Percentiles rank a stretch among this genome's conserved stretches.
These are phyloP conservation scores for Phialemonium atrogriseum DNA, from an alignment of 2,329 filamentous ascomycete species.

Conservation along the genomic window DNA sequence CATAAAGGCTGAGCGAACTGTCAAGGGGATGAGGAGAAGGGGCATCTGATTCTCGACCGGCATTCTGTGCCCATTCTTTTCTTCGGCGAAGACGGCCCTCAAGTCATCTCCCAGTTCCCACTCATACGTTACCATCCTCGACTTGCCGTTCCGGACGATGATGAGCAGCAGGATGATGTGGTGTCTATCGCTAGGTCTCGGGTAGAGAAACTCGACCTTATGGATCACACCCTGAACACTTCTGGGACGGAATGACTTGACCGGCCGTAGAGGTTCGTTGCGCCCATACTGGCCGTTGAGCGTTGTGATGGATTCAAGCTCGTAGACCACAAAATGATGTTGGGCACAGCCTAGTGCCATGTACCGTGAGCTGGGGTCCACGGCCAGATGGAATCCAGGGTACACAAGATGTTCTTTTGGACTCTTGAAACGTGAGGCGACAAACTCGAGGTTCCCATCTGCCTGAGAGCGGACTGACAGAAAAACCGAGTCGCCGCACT, in stretches of 20 bases:
- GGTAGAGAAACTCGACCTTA: slow-evolving; percentile 79
- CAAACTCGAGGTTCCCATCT: slow-evolving; percentile 48
- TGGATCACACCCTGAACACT: slow-evolving; percentile 65
- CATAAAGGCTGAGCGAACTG: slow-evolving; percentile 62
- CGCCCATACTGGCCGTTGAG: slow-evolving; percentile 41
- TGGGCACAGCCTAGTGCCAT: slow-evolving; percentile 64
- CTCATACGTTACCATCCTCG: slow-evolving; percentile 49
- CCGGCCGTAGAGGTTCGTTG: slow-evolving; percentile 43
- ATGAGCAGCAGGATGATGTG: slow-evolving; percentile 72
- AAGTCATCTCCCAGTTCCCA: slow-evolving; percentile 49
- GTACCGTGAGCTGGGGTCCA: slow-evolving; percentile 68
- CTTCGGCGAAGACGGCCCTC: slow-evolving; percentile 31
- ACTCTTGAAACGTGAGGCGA: slow-evolving; percentile 49
- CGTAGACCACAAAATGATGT: slow-evolving; percentile 62
- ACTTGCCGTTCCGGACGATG: slow-evolving; percentile 36
- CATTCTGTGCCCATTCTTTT: slow-evolving; percentile 41
- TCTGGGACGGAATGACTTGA: slow-evolving; percentile 38
- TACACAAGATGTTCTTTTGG: slow-evolving; percentile 48
- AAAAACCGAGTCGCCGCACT: slow-evolving; percentile 67
- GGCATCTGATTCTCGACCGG: slow-evolving; percentile 50
- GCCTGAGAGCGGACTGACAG: slow-evolving; percentile 51
- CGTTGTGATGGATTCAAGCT: slow-evolving; percentile 48
- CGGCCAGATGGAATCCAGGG: slow-evolving; percentile 58
- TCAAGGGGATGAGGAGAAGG: slow-evolving; percentile 63
- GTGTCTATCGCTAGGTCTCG: slow-evolving; percentile 54